Evolutionary conservation across 2,329 filamentous ascomycete genomes (phyloP), one percentile per base, ranked within the genome.

Genomic region (Uncinocarpus reesii): DNA sequence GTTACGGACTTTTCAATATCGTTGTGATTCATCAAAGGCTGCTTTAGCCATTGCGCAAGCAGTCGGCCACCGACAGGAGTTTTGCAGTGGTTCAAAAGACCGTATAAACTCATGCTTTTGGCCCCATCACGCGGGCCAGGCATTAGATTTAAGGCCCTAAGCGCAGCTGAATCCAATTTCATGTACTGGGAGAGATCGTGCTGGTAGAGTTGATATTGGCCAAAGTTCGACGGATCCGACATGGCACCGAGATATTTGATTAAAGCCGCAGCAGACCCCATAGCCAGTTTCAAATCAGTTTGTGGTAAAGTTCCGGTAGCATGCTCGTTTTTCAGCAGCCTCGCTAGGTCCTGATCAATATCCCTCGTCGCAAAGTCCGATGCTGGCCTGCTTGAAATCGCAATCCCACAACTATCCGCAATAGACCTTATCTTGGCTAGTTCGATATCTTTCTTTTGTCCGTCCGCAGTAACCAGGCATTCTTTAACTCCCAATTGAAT

Each of bases 81-180:
- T 66, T 95, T 96, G 80, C 92, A 98, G 65, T 96, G 89, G 59
- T 98, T 96, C 35, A 98, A 73, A 15, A 98, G 71, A 0, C 92
- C 92, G 58, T 86, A 98, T 45, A 98, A 65, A 62, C 89, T 96
- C 92, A 98, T 98, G 0, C 80, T 93, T 71, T 95, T 96, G n/a
- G 87, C 79, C 1, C 92, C 92, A 61, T 98, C 92, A 55, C 88
- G 81, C 0, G 86, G 86, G 4, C 92, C 90, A 4, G 92, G 93
- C 89, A 98, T 96, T 31, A 98, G 76, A 59, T 98, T 98, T 47
- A 98, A 75, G 0, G 92, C 92, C 60, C 93, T 90, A 36, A 98
- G 72, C 0, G 92, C 92, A 1, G 92, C 87, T 0, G 93, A 88
- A 66, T 98, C 92, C 3, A 98, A 75, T 68, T 95, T 98, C 92